A percentile compares a stretch with the other conserved stretches of the same genome.
Conservation (phyloP, 257 asterid genomes). For the Solanum dulcamara region DNA sequence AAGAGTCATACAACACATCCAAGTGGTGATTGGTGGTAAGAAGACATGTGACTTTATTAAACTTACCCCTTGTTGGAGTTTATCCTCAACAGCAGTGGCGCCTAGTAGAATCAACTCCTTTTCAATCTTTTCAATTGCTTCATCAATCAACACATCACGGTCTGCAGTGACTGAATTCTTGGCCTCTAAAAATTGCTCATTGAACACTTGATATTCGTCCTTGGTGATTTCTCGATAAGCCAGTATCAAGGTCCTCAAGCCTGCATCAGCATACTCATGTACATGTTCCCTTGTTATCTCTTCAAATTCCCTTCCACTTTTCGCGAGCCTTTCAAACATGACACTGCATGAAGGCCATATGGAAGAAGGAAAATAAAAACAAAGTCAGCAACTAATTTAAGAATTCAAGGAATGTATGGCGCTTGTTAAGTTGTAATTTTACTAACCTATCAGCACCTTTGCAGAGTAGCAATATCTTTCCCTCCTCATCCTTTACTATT, state of each 20-base stretch:
- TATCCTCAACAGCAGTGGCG: constrained; percentile 99
- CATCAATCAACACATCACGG: constrained; percentile 66
- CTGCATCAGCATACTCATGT: constrained; percentile 80
- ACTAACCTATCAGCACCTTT: constrained; percentile 96
- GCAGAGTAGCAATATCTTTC: constrained; percentile 57
- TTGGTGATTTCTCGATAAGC: constrained; percentile 70
- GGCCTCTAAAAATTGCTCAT: constrained; percentile 45
- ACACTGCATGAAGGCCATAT: constrained; percentile 31
- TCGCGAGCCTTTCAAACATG: constrained; percentile 69
- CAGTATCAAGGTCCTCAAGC: constrained; percentile 81
- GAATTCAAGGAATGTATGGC: neutral
- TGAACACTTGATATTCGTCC: constrained; percentile 48
- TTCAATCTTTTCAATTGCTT: constrained; percentile 56
- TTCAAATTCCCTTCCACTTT: constrained; percentile 47
- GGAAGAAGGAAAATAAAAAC: neutral
- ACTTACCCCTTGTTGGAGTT: constrained; percentile 94
- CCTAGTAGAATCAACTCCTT: constrained; percentile 82
- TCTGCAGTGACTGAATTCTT: constrained; percentile 65
- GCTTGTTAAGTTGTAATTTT: neutral
- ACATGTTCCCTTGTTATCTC: constrained; percentile 58
- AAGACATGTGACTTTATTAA: neutral
- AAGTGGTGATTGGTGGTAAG: neutral
- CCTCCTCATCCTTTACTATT: constrained; percentile 66
- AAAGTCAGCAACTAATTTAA: neutral
- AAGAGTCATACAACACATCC: neutral